These are phyloP conservation scores for Pezicula radicicola DNA, from an alignment of 2,329 filamentous ascomycete genomes.

Conservation along the genomic window DNA sequence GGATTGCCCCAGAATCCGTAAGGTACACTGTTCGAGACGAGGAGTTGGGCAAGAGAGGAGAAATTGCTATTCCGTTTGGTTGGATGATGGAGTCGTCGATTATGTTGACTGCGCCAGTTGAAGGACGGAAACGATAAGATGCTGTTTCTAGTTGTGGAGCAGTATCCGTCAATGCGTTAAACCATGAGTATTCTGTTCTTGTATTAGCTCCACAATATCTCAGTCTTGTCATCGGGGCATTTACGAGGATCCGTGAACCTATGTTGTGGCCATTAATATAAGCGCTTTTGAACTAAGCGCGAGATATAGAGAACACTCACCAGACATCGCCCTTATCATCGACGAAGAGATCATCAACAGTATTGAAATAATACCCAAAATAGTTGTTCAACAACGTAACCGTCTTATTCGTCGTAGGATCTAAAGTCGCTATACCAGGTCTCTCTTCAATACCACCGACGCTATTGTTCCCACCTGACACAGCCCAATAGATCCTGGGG, in stretches of 20 bases:
- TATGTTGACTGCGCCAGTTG: slow-evolving; percentile 28
- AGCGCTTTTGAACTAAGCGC: not conserved
- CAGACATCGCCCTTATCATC: slow-evolving; percentile 32
- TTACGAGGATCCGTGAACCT: slow-evolving; percentile 31
- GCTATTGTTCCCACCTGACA: slow-evolving; percentile 33
- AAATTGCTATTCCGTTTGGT: slow-evolving; percentile 41
- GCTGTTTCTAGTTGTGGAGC: slow-evolving; percentile 31
- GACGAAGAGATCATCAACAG: slow-evolving; percentile 35
- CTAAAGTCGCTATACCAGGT: slow-evolving; percentile 27
- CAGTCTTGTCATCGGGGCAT: not conserved
- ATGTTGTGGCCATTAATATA: not conserved
- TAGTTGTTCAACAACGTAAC: slow-evolving; percentile 29
- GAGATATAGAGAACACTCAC: slow-evolving; percentile 5
- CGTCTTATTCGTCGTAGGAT: slow-evolving; percentile 21
- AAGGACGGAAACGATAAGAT: slow-evolving; percentile 35
- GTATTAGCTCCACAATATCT: too few relatives aligned
- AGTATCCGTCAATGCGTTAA: slow-evolving; percentile 33
- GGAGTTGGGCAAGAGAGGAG: slow-evolving; percentile 19
- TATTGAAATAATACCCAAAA: slow-evolving; percentile 33
- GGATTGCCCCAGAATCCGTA: slow-evolving; percentile 33
- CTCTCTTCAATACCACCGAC: slow-evolving; percentile 35
- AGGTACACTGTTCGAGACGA: slow-evolving; percentile 32
- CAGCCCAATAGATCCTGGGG: slow-evolving; percentile 32
- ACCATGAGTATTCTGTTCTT: slow-evolving; percentile 8
- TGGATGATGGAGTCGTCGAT: slow-evolving; percentile 36